Percentiles rank a stretch among this genome's conserved stretches.
phyloP scores from a whole-genome alignment of 148 eudicot genomes.

The Amaranthus cruentus region DNA sequence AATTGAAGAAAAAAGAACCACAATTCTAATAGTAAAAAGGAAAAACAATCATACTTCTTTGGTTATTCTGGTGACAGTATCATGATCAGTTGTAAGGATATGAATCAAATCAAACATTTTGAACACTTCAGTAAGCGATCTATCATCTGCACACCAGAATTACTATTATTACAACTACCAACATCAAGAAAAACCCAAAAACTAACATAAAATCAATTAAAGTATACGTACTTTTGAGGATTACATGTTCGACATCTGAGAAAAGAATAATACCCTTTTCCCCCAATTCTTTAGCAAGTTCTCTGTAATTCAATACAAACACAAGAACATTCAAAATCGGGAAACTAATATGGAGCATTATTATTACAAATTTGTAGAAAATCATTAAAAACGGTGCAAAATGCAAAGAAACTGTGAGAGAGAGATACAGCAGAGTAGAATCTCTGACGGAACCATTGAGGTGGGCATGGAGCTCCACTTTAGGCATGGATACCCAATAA shows the following conservation, averaged over 20 bases:
- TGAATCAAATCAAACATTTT: constrained; percentile 93
- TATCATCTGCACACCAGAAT: constrained; percentile 50
- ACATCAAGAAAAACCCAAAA: not conserved
- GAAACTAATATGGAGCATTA: not conserved
- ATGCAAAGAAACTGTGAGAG: constrained; percentile 3
- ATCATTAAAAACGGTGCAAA: not conserved
- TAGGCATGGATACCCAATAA: constrained; percentile 66
- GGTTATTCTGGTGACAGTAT: constrained; percentile 70
- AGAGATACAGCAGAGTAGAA: constrained; percentile 68
- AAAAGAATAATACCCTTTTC: constrained; percentile 67
- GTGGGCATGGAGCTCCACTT: constrained; percentile 92
- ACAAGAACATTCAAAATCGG: not conserved
- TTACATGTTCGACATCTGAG: constrained; percentile 77
- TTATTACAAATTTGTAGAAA: not conserved
- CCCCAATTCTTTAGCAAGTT: constrained; percentile 77
- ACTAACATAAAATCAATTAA: not conserved
- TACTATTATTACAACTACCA: not conserved
- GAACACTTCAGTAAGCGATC: constrained; percentile 83
- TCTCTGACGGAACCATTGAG: constrained; percentile 86
- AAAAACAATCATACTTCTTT: constrained; percentile 60
- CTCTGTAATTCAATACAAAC: constrained; percentile 39
- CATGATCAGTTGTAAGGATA: constrained; percentile 75
- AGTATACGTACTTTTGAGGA: constrained; percentile 52
- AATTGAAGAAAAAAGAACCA: not conserved
- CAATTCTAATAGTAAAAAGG: not conserved